These are phyloP conservation scores for Hypoxylon sp. DNA, from an alignment of 2,329 filamentous ascomycete species.

Conservation along the genomic window DNA sequence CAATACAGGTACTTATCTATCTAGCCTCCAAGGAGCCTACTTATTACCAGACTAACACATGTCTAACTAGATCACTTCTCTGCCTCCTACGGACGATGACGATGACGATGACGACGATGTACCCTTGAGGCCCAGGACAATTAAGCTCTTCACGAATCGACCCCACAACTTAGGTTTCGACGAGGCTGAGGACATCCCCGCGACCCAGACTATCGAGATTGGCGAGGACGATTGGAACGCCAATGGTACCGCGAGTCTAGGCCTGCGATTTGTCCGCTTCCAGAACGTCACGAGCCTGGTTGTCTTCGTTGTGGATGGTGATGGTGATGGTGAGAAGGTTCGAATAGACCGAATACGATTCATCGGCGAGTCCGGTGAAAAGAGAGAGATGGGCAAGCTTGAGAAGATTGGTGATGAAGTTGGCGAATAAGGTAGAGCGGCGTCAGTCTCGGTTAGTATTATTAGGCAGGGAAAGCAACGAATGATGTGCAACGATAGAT, in stretches of 20 bases:
- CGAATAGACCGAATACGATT: slow-evolving; percentile 81
- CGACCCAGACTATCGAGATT: slow-evolving; percentile 82
- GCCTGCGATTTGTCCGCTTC: slow-evolving; percentile 94
- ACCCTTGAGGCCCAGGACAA: slow-evolving; percentile 80
- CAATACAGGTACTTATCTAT: slow-evolving; percentile 64
- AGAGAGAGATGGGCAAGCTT: slow-evolving; percentile 90
- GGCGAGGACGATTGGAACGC: slow-evolving; percentile 81
- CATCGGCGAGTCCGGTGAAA: slow-evolving; percentile 89
- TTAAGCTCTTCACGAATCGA: slow-evolving; percentile 88
- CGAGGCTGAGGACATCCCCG: slow-evolving; percentile 85
- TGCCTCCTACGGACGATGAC: slow-evolving; percentile 62
- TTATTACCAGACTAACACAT: slow-evolving; percentile 25
- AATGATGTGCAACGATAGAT: slow-evolving; percentile 23
- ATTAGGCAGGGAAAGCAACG: slow-evolving; percentile 17
- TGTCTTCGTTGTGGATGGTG: slow-evolving; percentile 87
- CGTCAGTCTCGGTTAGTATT: slow-evolving; percentile 19
- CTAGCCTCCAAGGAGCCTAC: no score
- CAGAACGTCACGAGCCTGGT: slow-evolving; percentile 90
- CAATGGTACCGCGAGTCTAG: slow-evolving; percentile 75
- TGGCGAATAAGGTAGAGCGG: slow-evolving; percentile 59
- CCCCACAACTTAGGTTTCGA: slow-evolving; percentile 93
- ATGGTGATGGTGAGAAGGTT: slow-evolving; percentile 83
- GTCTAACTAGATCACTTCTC: slow-evolving; percentile 77
- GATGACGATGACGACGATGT: slow-evolving; percentile 74
- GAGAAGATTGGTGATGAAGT: slow-evolving; percentile 89